These are phyloP conservation scores for Adansonia grandidieri DNA, from an alignment of 441 rosid genomes.

Conservation along the genomic window DNA sequence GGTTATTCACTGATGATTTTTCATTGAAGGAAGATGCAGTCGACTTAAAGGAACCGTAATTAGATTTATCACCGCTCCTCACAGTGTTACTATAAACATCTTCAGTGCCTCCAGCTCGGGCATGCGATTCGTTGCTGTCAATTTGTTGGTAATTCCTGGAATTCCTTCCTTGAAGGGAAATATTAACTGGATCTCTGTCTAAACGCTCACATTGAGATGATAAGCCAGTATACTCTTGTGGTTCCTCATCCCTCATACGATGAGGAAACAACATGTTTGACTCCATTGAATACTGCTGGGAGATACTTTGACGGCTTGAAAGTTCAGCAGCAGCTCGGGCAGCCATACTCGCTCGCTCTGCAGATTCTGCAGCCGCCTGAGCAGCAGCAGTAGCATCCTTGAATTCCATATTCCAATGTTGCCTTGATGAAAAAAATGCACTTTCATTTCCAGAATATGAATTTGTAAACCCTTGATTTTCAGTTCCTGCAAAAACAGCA, in stretches of 20 bases:
- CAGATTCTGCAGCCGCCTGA: conserved; percentile 95
- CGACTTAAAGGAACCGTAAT: conserved; percentile 40
- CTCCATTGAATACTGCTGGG: conserved; percentile 50
- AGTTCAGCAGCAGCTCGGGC: conserved; percentile 96
- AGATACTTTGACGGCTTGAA: conserved; percentile 62
- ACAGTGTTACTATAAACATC: conserved; percentile 31
- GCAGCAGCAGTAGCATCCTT: conserved; percentile 87
- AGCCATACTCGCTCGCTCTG: conserved; percentile 96
- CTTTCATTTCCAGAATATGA: conserved; percentile 42
- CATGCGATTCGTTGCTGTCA: conserved; percentile 39
- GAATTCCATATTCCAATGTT: conserved; percentile 60
- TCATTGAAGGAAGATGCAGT: conserved; percentile 35
- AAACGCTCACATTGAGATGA: conserved; percentile 39
- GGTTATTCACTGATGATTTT: conserved; percentile 33
- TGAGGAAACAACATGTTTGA: conserved; percentile 41
- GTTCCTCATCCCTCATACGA: conserved; percentile 45
- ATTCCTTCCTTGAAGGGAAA: conserved; percentile 39
- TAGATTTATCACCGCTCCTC: conserved; percentile 30
- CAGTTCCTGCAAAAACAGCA: conserved; percentile 47
- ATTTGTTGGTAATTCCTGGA: conserved; percentile 35
- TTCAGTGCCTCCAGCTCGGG: conserved; percentile 35
- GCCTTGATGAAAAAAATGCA: conserved; percentile 41
- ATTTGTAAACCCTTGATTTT: conserved; percentile 42
- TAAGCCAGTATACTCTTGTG: conserved; percentile 38
- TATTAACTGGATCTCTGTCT: conserved; percentile 39